Evolutionary conservation across 2,329 filamentous ascomycete genomes (phyloP).

Genomic region (Pseudogymnoascus sp.): DNA sequence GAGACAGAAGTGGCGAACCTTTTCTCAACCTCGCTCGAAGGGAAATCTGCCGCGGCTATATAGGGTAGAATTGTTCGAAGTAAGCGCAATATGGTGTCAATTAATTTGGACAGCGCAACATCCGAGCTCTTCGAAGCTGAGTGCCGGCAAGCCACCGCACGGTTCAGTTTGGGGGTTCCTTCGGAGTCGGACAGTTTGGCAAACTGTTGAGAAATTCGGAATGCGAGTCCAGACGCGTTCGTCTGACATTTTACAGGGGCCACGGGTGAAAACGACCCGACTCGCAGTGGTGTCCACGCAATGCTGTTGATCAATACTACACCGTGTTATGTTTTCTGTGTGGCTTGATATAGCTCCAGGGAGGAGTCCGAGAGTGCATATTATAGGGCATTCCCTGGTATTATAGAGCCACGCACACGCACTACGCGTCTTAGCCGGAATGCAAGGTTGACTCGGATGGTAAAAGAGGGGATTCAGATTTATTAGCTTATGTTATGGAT

Average conservation of each 20-base stretch:
- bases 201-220: not conserved
- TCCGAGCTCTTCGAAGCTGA: constrained; percentile 2
- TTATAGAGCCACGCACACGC: not conserved
- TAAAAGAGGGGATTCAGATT: not conserved
- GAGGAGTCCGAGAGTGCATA: not conserved
- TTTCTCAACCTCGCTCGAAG: not conserved
- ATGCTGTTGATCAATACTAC: not conserved
- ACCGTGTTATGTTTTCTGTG: not conserved
- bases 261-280: not conserved
- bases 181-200: not conserved
- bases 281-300: not conserved
- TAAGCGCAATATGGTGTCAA: not conserved
- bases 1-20: not conserved
- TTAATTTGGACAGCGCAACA: not conserved
- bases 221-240: not conserved
- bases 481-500: not conserved
- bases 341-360: not conserved
- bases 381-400: not conserved
- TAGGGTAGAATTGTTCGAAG: not conserved
- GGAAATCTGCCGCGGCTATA: not conserved
- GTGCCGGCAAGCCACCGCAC: not conserved
- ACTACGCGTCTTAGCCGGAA: not conserved
- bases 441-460: not conserved
- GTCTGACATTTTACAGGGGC: not conserved
- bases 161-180: not conserved